A percentile compares a stretch with the other conserved stretches of the same genome.
phyloP scores from a whole-genome alignment of 371 early-diverging fungal species.

The Saksenaea vasiformis region DNA sequence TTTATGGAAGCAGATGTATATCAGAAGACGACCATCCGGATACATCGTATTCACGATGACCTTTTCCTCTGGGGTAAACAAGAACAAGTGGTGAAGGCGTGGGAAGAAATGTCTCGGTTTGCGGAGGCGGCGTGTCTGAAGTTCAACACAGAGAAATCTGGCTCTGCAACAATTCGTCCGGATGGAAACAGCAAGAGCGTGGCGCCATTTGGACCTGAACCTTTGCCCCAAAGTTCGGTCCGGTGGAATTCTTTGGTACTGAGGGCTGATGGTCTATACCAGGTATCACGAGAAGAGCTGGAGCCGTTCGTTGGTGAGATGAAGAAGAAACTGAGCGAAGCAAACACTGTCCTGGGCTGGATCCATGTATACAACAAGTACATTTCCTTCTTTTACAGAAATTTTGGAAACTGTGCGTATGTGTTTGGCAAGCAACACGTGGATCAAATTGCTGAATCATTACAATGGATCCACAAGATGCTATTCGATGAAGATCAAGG shows the following conservation, averaged over 20 bases:
- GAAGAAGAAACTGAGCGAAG: constrained; percentile 5
- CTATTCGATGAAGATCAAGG: constrained; percentile 13
- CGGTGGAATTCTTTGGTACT: constrained; percentile 15
- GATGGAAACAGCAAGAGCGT: not conserved
- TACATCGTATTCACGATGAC: constrained; percentile 20
- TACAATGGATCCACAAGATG: constrained; percentile 10
- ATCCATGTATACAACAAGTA: constrained; percentile 27
- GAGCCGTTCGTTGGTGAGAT: constrained; percentile 8
- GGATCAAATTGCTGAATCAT: not conserved
- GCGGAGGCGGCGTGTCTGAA: constrained; percentile 11
- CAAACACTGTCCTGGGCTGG: constrained; percentile 19
- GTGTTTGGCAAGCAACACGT: constrained; percentile 21
- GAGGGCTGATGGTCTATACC: constrained; percentile 4
- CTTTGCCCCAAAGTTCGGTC: constrained; percentile 10
- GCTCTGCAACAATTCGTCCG: constrained; percentile 11
- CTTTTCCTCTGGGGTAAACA: constrained; percentile 10
- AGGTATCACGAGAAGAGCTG: not conserved
- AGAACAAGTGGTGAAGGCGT: constrained; percentile 9
- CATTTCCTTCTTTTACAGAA: constrained; percentile 22
- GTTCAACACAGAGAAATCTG: constrained; percentile 20
- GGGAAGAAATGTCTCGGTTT: constrained; percentile 9
- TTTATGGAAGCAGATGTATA: constrained; percentile 12
- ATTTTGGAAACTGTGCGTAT: constrained; percentile 14
- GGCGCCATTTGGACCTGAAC: constrained; percentile 8
- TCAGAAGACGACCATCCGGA: not conserved